Percentiles rank a stretch among this genome's conserved stretches.
Conservation (phyloP, 2,329 filamentous ascomycete genomes). For the Diaporthe citriasiana region DNA sequence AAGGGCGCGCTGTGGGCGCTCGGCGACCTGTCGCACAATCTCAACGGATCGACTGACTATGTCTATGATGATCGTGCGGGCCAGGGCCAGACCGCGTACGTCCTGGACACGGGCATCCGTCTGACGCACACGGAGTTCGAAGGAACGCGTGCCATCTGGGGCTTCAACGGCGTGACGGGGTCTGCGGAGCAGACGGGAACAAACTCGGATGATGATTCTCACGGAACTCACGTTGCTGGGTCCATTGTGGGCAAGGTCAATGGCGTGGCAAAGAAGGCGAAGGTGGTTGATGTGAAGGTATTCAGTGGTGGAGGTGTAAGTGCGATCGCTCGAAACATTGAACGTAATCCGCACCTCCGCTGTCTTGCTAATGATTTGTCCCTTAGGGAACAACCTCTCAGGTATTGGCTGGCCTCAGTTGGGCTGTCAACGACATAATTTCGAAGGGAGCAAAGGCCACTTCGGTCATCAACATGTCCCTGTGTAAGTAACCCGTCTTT, state of each 20-base stretch:
- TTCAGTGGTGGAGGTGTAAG: background rate
- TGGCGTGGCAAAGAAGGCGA: slow-evolving; percentile 19
- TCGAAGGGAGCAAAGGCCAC: slow-evolving; percentile 11
- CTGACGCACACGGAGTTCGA: slow-evolving; percentile 12
- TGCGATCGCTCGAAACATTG: background rate
- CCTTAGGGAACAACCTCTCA: background rate
- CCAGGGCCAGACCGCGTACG: slow-evolving; percentile 15
- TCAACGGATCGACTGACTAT: slow-evolving; percentile 12
- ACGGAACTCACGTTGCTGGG: slow-evolving; percentile 19
- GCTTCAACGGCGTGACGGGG: slow-evolving; percentile 14
- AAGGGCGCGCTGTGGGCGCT: slow-evolving; percentile 15
- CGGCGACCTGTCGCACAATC: slow-evolving; percentile 6
- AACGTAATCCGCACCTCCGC: background rate
- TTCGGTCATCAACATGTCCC: slow-evolving; percentile 24
- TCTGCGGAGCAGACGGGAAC: slow-evolving; percentile 4
- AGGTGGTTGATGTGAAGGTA: slow-evolving; percentile 10
- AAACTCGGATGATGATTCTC: slow-evolving; percentile 18
- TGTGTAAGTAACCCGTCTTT: background rate
- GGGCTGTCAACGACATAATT: slow-evolving; percentile 18
- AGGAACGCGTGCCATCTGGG: slow-evolving; percentile 10
- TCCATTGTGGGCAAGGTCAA: slow-evolving; percentile 22
- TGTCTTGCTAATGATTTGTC: background rate
- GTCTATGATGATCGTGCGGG: slow-evolving; percentile 22
- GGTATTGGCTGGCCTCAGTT: slow-evolving; percentile 1
- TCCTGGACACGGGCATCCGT: slow-evolving; percentile 10